These are phyloP conservation scores for Crithidia fasciculata DNA, from an alignment of 208 protist species.

Conservation along the genomic window DNA sequence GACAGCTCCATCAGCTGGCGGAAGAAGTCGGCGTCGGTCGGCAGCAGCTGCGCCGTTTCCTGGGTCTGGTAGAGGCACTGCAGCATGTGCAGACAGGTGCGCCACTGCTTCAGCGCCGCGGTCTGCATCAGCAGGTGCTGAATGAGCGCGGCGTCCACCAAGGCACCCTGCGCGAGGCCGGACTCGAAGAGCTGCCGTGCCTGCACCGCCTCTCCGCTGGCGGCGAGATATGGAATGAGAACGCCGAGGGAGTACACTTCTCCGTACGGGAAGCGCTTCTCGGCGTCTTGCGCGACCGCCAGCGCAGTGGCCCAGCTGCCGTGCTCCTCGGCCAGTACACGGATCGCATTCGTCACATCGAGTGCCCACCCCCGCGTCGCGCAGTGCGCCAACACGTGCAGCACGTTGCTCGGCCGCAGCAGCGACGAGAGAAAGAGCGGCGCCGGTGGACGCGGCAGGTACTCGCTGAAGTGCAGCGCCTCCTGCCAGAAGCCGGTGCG, in stretches of 20 bases:
- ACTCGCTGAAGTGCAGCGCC: slow-evolving; percentile 63
- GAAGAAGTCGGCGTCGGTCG: slow-evolving; percentile 65
- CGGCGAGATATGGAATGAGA: slow-evolving; percentile 78
- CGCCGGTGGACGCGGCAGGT: slow-evolving; percentile 54
- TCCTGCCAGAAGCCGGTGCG: slow-evolving; percentile 72
- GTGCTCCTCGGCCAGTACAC: slow-evolving; percentile 64
- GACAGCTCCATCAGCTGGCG: slow-evolving; percentile 64
- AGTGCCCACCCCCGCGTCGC: slow-evolving; percentile 47
- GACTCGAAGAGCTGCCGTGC: slow-evolving; percentile 60
- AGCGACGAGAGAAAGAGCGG: slow-evolving; percentile 83
- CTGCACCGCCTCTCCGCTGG: slow-evolving; percentile 52
- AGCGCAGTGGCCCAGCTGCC: slow-evolving; percentile 75
- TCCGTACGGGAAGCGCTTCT: slow-evolving; percentile 57
- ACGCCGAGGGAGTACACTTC: slow-evolving; percentile 82
- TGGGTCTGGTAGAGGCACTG: slow-evolving; percentile 58
- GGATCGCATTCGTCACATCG: slow-evolving; percentile 72
- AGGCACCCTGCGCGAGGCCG: slow-evolving; percentile 69
- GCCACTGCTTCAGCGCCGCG: slow-evolving; percentile 65
- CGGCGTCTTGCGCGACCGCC: slow-evolving; percentile 60
- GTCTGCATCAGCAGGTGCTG: slow-evolving; percentile 66
- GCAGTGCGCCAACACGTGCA: slow-evolving; percentile 46
- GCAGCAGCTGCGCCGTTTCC: slow-evolving; percentile 68
- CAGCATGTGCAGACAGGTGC: slow-evolving; percentile 79
- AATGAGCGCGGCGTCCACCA: slow-evolving; percentile 66
- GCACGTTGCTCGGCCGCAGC: slow-evolving; percentile 58